These are phyloP conservation scores for Aspergillus vadensis DNA, from an alignment of 2,329 filamentous ascomycete species.

Conservation along the genomic window DNA sequence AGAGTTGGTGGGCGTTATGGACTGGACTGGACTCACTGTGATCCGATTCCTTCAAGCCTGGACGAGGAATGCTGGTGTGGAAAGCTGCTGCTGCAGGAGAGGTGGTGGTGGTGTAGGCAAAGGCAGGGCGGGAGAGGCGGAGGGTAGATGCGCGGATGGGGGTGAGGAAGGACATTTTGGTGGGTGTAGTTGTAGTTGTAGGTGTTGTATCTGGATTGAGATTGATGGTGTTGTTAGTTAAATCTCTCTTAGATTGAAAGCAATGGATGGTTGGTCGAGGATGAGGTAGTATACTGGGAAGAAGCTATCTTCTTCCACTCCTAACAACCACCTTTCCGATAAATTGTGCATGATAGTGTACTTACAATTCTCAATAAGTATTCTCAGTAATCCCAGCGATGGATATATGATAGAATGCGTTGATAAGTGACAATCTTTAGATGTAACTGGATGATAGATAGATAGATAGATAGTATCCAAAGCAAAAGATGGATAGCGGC, in stretches of 20 bases:
- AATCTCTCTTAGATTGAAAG: too few species aligned
- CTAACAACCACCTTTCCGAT: too few species aligned
- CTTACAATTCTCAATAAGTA: too few species aligned
- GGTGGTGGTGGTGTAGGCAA: not conserved
- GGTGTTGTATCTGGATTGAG: not conserved
- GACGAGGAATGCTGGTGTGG: slow-evolving; percentile 31
- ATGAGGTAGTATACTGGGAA: too few species aligned
- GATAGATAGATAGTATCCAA: too few species aligned
- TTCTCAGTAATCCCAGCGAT: too few species aligned
- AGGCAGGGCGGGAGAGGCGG: slow-evolving; percentile 13
- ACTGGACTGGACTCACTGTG: slow-evolving; percentile 28
- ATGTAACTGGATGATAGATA: not conserved
- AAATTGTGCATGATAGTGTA: too few species aligned
- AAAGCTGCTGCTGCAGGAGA: slow-evolving; percentile 15
- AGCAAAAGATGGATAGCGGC: not conserved
- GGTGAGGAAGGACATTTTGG: slow-evolving; percentile 41
- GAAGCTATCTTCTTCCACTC: too few species aligned
- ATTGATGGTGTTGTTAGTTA: not conserved
- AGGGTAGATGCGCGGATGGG: slow-evolving; percentile 25
- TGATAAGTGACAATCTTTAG: too few species aligned
- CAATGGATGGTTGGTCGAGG: too few species aligned
- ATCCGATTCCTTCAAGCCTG: slow-evolving; percentile 39
- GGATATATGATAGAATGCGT: too few species aligned
- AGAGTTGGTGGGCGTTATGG: not conserved
- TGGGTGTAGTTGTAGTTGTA: not conserved